Evolutionary conservation across 257 asterid genomes (phyloP).

Genomic region (Plantago ovata): DNA sequence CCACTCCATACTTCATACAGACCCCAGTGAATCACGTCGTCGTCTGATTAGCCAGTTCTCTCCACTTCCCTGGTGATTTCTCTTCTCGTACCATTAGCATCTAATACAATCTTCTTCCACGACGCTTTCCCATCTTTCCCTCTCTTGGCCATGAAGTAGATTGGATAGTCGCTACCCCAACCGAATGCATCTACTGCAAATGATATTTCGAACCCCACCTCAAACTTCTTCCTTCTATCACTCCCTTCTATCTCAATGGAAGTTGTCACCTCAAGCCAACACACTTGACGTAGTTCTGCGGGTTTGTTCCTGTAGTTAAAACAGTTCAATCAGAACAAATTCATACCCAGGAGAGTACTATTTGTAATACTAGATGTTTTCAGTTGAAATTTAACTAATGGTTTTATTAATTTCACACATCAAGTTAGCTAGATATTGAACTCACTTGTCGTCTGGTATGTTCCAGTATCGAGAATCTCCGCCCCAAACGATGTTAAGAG

Average conservation of each 20-base stretch:
- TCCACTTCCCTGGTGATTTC: background rate
- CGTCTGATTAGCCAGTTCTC: no score
- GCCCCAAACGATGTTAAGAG: constrained; percentile 56
- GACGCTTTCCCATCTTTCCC: constrained; percentile 27
- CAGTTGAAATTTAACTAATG: no score
- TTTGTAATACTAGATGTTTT: no score
- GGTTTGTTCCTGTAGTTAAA: constrained; percentile 13
- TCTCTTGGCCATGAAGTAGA: constrained; percentile 46
- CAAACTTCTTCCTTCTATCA: constrained; percentile 25
- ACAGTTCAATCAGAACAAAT: background rate
- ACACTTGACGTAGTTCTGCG: constrained; percentile 38
- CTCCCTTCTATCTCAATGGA: constrained; percentile 7
- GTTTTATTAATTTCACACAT: no score
- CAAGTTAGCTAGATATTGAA: background rate
- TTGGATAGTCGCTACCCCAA: constrained; percentile 35
- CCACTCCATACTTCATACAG: no score
- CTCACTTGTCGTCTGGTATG: constrained; percentile 30
- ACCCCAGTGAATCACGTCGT: no score
- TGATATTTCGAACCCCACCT: constrained; percentile 33
- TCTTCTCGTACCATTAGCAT: background rate
- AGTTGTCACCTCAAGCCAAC: constrained; percentile 57
- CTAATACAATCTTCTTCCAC: constrained; percentile 19
- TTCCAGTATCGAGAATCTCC: constrained; percentile 50
- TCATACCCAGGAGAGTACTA: no score
- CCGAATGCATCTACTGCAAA: constrained; percentile 49